Evolutionary conservation across 2,329 filamentous ascomycete genomes (phyloP).

Genomic region (Balansia obtecta): DNA sequence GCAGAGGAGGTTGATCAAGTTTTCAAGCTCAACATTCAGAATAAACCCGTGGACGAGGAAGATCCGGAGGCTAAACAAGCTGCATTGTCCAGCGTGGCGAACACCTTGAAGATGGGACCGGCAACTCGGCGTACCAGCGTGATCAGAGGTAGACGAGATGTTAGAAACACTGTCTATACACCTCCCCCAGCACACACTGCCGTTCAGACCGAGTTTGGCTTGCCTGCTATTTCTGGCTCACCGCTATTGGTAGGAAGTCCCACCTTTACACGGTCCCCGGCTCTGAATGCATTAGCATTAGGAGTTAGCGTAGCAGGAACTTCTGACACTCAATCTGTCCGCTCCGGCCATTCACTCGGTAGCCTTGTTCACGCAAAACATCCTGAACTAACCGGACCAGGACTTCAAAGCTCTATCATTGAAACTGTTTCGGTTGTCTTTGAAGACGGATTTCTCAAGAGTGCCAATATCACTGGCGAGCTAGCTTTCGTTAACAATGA

Average conservation of each 20-base stretch:
- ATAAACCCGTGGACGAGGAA: constrained; percentile 65
- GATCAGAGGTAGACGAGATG: constrained; percentile 76
- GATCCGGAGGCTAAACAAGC: constrained; percentile 62
- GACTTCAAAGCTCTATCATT: constrained; percentile 78
- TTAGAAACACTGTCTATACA: constrained; percentile 81
- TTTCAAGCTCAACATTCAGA: constrained; percentile 71
- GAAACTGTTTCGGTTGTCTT: constrained; percentile 85
- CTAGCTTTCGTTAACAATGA: constrained; percentile 75
- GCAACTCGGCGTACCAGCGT: constrained; percentile 63
- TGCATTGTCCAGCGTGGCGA: constrained; percentile 63
- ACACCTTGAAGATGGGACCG: constrained; percentile 53
- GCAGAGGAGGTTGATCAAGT: constrained; percentile 49
- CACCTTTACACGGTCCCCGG: constrained; percentile 26
- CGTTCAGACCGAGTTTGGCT: background rate
- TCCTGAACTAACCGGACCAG: constrained; percentile 65
- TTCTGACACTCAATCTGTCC: constrained; percentile 84
- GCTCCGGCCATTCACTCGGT: constrained; percentile 72
- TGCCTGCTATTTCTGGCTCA: constrained; percentile 6
- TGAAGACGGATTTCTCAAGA: constrained; percentile 58
- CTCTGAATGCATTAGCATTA: constrained; percentile 45
- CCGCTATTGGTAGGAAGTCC: constrained; percentile 7
- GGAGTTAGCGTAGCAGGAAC: constrained; percentile 44
- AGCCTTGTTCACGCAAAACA: constrained; percentile 61
- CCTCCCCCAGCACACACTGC: constrained; percentile 27
- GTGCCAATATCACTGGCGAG: constrained; percentile 70